Base-by-base conservation (phyloP, 1,139 yeast species). In the Yamadazyma conglobata region DNA sequence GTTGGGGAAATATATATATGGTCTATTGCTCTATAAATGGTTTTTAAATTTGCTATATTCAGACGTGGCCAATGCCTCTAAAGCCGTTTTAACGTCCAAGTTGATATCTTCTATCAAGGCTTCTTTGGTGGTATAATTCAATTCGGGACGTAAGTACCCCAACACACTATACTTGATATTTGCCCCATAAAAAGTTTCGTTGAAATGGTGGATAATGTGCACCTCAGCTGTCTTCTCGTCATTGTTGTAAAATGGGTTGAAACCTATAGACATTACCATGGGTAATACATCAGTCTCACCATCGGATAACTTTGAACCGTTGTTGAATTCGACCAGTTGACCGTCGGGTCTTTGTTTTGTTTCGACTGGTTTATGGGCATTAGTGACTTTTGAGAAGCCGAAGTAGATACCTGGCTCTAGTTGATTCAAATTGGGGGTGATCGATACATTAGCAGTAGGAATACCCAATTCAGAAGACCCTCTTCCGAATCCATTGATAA, bases 201-300 rank as follows among this genome's bases (percentile, higher is more conserved):
- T 43, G 49, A 89, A 91, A 34, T 79, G 61, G 57, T 87, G 93
- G 32, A 93, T 72, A 10, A 93, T 74, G 55, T 93, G 96, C 25
- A 91, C 69, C 48, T 93, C 99, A 6, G 85, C 91, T 0, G 95
- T 80, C 55, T 82, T 82, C 40, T 73, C 71, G 39, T 76, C 71
- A 57, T 91, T 89, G 19, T 80, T 73, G 58, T 80, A 93, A 56
- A 82, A 91, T 11, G 98, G 98, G 52, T 91, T 93, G 86, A 88
- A 87, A 1, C 99, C 99, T 16, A 93, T 73, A 12, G 95, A 86
- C 86, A 89, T 82, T 13, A 89, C 97, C 82, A 88, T 87, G 1
- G 96, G 96, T 17, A 78, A 64, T 1, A 68, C 70, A 10, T 57
- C 58, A 28, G 73, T 74, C 9, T 66, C 70, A 1, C 48, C 49